Base-by-base conservation (phyloP, 129 eudicot species). In the Glebionis coronaria region DNA sequence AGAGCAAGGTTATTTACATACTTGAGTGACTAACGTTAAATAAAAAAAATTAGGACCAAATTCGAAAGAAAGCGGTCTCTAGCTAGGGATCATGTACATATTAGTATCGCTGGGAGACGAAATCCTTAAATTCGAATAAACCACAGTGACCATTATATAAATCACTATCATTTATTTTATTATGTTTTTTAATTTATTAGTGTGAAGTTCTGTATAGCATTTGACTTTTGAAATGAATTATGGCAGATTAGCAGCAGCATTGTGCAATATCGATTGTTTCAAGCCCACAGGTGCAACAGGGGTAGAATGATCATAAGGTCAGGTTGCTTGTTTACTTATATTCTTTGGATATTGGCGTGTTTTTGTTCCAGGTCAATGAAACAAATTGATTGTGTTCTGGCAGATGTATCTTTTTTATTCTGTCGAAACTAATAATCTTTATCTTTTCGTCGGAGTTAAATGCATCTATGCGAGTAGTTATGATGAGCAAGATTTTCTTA, bases 261-360 rank as follows among this genome's bases (percentile, higher is more conserved):
- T 94, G 63, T 87, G 97, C 88, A 90, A 94, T 78, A 94, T 85
- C 12, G 83, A 82, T 70, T 94, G 99, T 78, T 94, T 94, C 84
- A 87, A 82, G 78, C 99, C 99, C 23, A 76, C 87, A 12, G 83
- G 88, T 53, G 78, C 89, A 12, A 76, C 80, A 5, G 79, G 73
- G 87, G 80, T 79, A 42, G 82, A 82, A 81, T 68, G 86, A 75
- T 71, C 68, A 78, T 78, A 51, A 78, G 65, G 59, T 68, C 63
- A 60, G 65, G 73, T 76, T 68, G 60, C 68, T 52, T 61, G 75
- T 56, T 56, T 38, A 40, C 38, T 44, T 38, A 3, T 28, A 44
- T 75, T 78, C 58, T 75, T 72, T 72, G 35, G 57, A 8, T 74
- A 61, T 42, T 47, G 62, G 69, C 51, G 25, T 40, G 74, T 21